A percentile compares a stretch with the other conserved stretches of the same genome.
phyloP scores from a whole-genome alignment of 2,329 filamentous ascomycete genomes.

The Aspergillus pseudoglaucus region DNA sequence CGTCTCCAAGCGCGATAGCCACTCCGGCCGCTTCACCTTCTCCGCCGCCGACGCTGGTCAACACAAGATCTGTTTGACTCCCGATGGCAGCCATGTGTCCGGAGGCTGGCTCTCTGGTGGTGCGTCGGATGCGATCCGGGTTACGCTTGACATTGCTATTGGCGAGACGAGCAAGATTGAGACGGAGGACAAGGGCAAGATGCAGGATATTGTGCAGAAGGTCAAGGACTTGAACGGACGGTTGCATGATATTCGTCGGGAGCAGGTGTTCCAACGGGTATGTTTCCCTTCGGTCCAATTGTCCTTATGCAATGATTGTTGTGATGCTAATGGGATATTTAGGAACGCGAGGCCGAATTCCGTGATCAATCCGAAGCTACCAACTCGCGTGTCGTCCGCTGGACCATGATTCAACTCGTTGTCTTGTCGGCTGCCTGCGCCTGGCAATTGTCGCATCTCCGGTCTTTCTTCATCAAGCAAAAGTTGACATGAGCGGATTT shows the following conservation, averaged over 20 bases:
- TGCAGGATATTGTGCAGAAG: conserved; percentile 80
- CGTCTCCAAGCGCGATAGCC: conserved; percentile 72
- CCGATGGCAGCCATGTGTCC: conserved; percentile 63
- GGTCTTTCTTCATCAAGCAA: conserved; percentile 99
- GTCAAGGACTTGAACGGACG: conserved; percentile 84
- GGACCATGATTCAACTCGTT: conserved; percentile 84
- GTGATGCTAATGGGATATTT: conserved; percentile 1
- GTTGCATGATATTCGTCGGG: conserved; percentile 79
- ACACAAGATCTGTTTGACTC: conserved; percentile 91
- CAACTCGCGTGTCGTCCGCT: conserved; percentile 84
- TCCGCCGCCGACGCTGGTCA: conserved; percentile 89
- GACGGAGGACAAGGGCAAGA: conserved; percentile 86
- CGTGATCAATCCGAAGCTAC: conserved; percentile 93
- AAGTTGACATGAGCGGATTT: conserved; percentile 70
- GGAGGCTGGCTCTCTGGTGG: conserved; percentile 65
- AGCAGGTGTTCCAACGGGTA: conserved; percentile 95
- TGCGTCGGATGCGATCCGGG: conserved; percentile 69
- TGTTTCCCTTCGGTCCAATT: conserved; percentile 18
- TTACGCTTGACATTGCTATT: conserved; percentile 85
- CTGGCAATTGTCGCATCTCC: conserved; percentile 93
- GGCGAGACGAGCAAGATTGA: conserved; percentile 92
- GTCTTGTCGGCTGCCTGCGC: conserved; percentile 83
- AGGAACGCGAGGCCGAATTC: conserved; percentile 98
- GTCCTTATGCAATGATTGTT: neutral
- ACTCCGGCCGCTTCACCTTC: conserved; percentile 86